Percentiles rank a stretch among this genome's conserved stretches.
Evolutionary conservation across 148 eudicot species (phyloP).

Genomic region (Rhododendron mucronatum): DNA sequence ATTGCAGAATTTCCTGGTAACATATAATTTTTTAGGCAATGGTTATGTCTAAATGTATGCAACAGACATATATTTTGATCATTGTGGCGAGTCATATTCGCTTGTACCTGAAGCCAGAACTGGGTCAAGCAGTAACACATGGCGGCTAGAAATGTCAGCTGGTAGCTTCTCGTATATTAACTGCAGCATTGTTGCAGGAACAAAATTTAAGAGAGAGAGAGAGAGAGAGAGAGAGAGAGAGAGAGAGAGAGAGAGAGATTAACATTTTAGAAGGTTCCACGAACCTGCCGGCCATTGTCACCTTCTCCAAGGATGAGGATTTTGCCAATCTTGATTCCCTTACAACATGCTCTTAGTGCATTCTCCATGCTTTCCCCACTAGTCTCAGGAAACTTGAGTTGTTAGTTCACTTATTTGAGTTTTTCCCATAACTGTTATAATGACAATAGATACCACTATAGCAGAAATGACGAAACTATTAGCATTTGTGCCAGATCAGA

Average conservation of each 20-base stretch:
- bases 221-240: background rate
- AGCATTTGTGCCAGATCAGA: background rate
- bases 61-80: background rate
- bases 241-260: background rate
- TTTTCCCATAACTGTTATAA: background rate
- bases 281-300: constrained; percentile 86
- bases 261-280: background rate
- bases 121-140: constrained; percentile 89
- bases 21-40: background rate
- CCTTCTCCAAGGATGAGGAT: constrained; percentile 98
- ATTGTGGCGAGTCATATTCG: background rate
- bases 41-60: background rate
- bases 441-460: background rate
- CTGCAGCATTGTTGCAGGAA: constrained; percentile 27
- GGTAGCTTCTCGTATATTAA: constrained; percentile 93
- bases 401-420: background rate
- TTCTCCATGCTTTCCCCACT: constrained; percentile 99
- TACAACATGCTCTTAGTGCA: constrained; percentile 94
- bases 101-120: constrained; percentile 79
- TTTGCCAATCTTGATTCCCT: constrained; percentile 93
- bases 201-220: background rate
- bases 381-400: constrained; percentile 20
- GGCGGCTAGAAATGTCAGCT: constrained; percentile 76
- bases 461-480: background rate
- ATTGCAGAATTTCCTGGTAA: constrained; percentile 86